Evolutionary conservation across 305 asterid genomes (phyloP).

Genomic region (Fraxinus xanthoxyloides): DNA sequence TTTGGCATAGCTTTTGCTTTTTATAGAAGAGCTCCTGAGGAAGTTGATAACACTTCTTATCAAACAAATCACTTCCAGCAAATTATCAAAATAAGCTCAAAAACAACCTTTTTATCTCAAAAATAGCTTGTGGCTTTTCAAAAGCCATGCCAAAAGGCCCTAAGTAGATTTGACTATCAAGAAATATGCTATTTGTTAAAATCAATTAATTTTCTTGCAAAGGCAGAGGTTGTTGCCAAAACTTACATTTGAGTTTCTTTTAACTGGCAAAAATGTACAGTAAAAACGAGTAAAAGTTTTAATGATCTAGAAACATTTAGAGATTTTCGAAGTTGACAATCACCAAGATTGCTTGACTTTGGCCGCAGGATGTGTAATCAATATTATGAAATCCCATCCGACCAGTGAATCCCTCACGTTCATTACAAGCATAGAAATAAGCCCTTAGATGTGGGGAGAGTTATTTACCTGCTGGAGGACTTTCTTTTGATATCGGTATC

Average conservation of each 20-base stretch:
- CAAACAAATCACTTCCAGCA: background rate
- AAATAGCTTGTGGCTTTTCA: background rate
- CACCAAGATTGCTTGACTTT: no score
- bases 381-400: background rate
- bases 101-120: background rate
- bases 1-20: background rate
- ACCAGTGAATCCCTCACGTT: background rate
- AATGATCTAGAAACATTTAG: background rate
- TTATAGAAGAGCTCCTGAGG: background rate
- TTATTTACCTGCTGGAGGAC: conserved; percentile 78
- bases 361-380: background rate
- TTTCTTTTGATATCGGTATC: conserved; percentile 86
- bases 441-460: background rate
- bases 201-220: background rate
- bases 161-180: background rate
- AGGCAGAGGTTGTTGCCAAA: background rate
- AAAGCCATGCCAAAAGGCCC: background rate
- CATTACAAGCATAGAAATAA: background rate
- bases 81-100: no score
- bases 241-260: background rate
- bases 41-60: background rate
- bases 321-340: background rate
- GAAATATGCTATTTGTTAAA: background rate
- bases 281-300: background rate
- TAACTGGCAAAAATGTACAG: background rate